Evolutionary conservation across 2,329 filamentous ascomycete genomes (phyloP).

Genomic region (Aureobasidium sp.): DNA sequence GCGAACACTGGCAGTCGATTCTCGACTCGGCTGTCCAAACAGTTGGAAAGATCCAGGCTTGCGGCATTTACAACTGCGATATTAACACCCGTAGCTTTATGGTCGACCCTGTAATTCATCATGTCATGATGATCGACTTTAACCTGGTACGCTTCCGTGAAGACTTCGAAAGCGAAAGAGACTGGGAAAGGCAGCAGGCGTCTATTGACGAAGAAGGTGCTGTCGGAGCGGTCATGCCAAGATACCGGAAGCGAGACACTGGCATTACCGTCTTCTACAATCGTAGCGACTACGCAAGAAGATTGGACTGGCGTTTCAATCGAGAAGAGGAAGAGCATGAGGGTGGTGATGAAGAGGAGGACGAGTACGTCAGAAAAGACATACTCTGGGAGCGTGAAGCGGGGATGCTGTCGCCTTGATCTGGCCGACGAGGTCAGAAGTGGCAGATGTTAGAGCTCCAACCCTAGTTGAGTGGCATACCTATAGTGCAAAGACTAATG

Average conservation of each 20-base stretch:
- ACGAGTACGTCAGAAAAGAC: not conserved
- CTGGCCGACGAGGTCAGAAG: too few relatives aligned
- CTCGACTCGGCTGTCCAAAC: not conserved
- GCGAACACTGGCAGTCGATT: not conserved
- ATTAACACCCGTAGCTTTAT: conserved; percentile 9
- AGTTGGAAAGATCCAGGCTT: not conserved
- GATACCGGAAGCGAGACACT: not conserved
- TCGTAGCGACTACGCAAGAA: not conserved
- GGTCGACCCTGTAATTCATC: not conserved
- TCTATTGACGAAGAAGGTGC: not conserved
- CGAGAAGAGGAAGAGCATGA: not conserved
- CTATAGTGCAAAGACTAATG: too few relatives aligned
- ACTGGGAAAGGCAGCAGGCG: not conserved
- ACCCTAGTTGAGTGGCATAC: too few relatives aligned
- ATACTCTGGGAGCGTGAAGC: not conserved
- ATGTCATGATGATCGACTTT: conserved; percentile 13
- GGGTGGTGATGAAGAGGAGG: not conserved
- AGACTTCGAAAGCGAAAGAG: not conserved
- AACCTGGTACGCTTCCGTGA: not conserved
- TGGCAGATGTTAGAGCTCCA: too few relatives aligned
- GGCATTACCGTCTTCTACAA: not conserved
- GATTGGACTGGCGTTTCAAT: not conserved
- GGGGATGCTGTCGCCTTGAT: not conserved
- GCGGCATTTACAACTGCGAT: not conserved
- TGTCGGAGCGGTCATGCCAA: not conserved